These are phyloP conservation scores for Avena insularis DNA, from an alignment of 176 grass and related monocot species.

Conservation along the genomic window DNA sequence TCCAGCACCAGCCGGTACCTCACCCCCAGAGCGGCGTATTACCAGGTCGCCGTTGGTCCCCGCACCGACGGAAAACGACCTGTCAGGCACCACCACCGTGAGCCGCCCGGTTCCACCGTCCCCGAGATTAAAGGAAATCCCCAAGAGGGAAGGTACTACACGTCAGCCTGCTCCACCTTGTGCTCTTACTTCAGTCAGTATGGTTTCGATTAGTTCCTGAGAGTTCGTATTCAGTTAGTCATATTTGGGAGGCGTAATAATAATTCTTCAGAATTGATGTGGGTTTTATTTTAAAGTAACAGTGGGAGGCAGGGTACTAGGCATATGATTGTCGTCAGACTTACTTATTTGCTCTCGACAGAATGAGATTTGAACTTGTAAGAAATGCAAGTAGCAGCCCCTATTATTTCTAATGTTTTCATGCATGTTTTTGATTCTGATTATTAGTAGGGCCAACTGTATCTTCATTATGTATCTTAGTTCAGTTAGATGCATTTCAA, in stretches of 20 bases:
- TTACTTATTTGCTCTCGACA: not conserved
- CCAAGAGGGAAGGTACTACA: not conserved
- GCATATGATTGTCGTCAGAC: not conserved
- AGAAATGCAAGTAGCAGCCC: not conserved
- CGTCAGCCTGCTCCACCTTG: not conserved
- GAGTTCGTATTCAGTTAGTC: too few relatives aligned
- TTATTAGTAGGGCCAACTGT: too few relatives aligned
- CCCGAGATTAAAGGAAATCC: too few relatives aligned
- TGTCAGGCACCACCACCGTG: too few relatives aligned
- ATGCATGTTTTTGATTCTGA: too few relatives aligned
- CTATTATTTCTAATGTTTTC: not conserved
- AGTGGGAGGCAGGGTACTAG: not conserved
- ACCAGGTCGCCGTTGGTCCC: too few relatives aligned
- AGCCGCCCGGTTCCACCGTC: too few relatives aligned
- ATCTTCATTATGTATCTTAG: not conserved
- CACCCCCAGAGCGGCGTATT: too few relatives aligned
- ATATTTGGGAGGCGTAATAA: too few relatives aligned
- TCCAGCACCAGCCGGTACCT: too few relatives aligned
- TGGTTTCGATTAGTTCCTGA: too few relatives aligned
- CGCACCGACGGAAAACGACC: too few relatives aligned
- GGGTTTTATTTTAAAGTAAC: not conserved
- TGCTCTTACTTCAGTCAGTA: not conserved
- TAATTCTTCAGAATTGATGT: not conserved
- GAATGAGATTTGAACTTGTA: not conserved
- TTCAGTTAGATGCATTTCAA: not conserved